Conservation (phyloP, 2,329 filamentous ascomycete genomes). For the Colletotrichum cuscutae region DNA sequence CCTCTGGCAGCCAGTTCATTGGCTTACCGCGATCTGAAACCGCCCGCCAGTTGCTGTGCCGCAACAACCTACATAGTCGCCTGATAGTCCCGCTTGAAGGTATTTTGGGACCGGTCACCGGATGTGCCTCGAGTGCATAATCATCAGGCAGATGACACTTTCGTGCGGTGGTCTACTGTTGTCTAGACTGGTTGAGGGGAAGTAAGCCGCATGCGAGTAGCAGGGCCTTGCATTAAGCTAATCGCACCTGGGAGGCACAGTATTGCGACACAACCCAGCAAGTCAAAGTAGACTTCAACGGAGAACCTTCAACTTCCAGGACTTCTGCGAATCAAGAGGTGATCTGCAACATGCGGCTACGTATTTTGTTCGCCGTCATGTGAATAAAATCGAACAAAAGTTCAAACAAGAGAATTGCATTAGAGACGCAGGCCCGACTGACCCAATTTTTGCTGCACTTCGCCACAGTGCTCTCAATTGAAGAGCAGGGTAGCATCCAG, state of each 20-base stretch:
- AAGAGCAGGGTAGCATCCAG: neutral
- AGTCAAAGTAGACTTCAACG: neutral
- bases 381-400: neutral
- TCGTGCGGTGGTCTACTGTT: neutral
- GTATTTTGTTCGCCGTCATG: neutral
- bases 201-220: neutral
- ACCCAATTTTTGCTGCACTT: slow-evolving; percentile 12
- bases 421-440: neutral
- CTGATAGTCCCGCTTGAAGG: slow-evolving; percentile 1
- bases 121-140: neutral
- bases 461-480: neutral
- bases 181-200: neutral
- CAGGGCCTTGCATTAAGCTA: neutral
- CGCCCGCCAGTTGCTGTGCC: neutral
- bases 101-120: neutral
- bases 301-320: neutral
- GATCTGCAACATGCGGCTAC: neutral
- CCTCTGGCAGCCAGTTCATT: neutral
- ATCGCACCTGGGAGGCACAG: slow-evolving; percentile 6
- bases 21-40: neutral
- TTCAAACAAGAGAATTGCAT: neutral
- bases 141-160: neutral
- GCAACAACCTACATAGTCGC: neutral
- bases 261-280: neutral
- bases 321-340: neutral